These are phyloP conservation scores for Epichloe gansuensis DNA, from an alignment of 2,329 filamentous ascomycete genomes.

Conservation along the genomic window DNA sequence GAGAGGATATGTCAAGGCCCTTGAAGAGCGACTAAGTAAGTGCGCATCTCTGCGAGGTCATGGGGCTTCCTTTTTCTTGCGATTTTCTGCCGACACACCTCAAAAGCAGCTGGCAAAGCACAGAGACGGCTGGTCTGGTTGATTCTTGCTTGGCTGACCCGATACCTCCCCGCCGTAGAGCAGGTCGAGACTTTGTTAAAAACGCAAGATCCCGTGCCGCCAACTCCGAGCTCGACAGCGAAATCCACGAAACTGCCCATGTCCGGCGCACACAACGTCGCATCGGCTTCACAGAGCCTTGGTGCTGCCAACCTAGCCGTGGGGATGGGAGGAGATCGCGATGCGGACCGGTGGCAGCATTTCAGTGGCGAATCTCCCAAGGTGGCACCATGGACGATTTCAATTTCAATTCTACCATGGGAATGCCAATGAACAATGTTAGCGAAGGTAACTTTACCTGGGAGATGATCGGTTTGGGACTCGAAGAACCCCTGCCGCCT, in stretches of 20 bases:
- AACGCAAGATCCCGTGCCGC: slow-evolving; percentile 42
- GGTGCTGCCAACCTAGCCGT: slow-evolving; percentile 33
- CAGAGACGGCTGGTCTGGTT: background rate
- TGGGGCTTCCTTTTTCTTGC: background rate
- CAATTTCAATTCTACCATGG: slow-evolving; percentile 38
- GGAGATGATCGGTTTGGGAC: slow-evolving; percentile 57
- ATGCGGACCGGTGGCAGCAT: slow-evolving; percentile 44
- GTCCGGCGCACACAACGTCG: slow-evolving; percentile 10
- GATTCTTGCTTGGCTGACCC: background rate
- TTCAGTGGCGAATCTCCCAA: slow-evolving; percentile 41
- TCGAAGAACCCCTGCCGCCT: slow-evolving; percentile 47
- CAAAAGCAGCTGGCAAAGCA: too few species aligned
- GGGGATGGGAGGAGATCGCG: slow-evolving; percentile 32
- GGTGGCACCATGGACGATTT: slow-evolving; percentile 40
- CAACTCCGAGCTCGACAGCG: slow-evolving; percentile 14
- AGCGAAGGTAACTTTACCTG: slow-evolving; percentile 54
- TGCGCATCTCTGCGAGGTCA: background rate
- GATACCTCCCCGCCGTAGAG: slow-evolving; percentile 36
- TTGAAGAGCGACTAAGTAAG: slow-evolving; percentile 86
- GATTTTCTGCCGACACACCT: too few species aligned
- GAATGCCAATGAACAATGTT: slow-evolving; percentile 37
- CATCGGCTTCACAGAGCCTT: slow-evolving; percentile 19
- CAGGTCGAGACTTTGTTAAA: slow-evolving; percentile 89
- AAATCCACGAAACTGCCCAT: slow-evolving; percentile 20
- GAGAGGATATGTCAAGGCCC: slow-evolving; percentile 83